Conservation (phyloP, 805 yeast genomes). For the Wickerhamomyces silvicola region DNA sequence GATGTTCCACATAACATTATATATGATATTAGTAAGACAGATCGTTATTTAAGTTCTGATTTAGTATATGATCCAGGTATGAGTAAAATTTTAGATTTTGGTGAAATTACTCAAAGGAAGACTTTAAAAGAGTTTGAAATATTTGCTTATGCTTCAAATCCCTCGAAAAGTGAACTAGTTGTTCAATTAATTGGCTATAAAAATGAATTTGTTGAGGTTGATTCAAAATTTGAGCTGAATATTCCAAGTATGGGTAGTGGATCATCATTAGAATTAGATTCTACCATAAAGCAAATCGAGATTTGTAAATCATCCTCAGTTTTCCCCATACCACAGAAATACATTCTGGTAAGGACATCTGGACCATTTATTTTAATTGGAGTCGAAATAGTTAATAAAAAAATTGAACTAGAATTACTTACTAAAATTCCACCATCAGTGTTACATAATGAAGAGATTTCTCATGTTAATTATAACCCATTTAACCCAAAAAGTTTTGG, state of each 20-base stretch:
- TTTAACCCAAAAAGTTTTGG: slow-evolving; percentile 32
- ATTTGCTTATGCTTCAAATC: slow-evolving; percentile 4
- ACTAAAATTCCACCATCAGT: slow-evolving; percentile 19
- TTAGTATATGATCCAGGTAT: slow-evolving; percentile 31
- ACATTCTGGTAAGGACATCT: slow-evolving; percentile 33
- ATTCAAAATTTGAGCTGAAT: slow-evolving; percentile 1
- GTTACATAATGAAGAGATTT: slow-evolving; percentile 30
- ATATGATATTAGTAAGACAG: background rate
- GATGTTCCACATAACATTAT: slow-evolving; percentile 1
- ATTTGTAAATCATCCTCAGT: slow-evolving; percentile 22
- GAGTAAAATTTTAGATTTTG: background rate
- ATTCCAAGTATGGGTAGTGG: slow-evolving; percentile 10
- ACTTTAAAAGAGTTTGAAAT: slow-evolving; percentile 7
- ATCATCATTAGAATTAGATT: slow-evolving; percentile 22
- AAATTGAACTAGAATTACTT: slow-evolving; percentile 4
- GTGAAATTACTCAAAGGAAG: slow-evolving; percentile 13
- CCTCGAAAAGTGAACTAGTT: background rate
- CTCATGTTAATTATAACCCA: slow-evolving; percentile 42
- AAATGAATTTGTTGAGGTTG: slow-evolving; percentile 1
- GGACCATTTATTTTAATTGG: slow-evolving; percentile 28
- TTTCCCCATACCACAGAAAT: slow-evolving; percentile 20
- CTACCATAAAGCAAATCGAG: slow-evolving; percentile 36
- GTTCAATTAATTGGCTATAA: background rate
- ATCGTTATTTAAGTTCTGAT: slow-evolving; percentile 15
- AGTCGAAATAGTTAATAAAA: slow-evolving; percentile 16